Percentiles rank a stretch among this genome's conserved stretches.
phyloP scores from a whole-genome alignment of 352 stramenopile species.

The Phytophthora pistaciae region DNA sequence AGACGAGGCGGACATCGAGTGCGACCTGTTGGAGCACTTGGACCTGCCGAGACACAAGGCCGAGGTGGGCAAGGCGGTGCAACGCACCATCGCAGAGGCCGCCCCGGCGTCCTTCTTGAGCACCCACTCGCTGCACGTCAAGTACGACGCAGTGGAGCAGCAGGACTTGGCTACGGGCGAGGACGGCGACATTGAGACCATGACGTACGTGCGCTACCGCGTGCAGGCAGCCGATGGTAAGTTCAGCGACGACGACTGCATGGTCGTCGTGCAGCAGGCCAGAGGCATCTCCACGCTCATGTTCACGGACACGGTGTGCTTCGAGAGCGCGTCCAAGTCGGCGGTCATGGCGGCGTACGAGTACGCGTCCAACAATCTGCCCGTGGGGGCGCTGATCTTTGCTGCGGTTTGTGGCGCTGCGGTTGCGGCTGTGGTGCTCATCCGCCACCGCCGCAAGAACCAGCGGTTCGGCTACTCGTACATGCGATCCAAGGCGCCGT shows the following conservation, averaged over 20 bases:
- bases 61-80: slow-evolving; percentile 46
- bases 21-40: slow-evolving; percentile 67
- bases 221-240: slow-evolving; percentile 31
- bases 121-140: slow-evolving; percentile 51
- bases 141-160: slow-evolving; percentile 63
- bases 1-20: slow-evolving; percentile 39
- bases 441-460: slow-evolving; percentile 52
- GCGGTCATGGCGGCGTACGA: slow-evolving; percentile 34
- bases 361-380: slow-evolving; percentile 50
- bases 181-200: slow-evolving; percentile 30
- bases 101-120: slow-evolving; percentile 44
- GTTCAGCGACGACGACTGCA: slow-evolving; percentile 52
- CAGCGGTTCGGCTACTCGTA: slow-evolving; percentile 76
- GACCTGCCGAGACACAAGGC: slow-evolving; percentile 63
- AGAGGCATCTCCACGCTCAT: slow-evolving; percentile 56
- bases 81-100: slow-evolving; percentile 54
- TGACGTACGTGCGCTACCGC: slow-evolving; percentile 68
- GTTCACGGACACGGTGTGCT: slow-evolving; percentile 67
- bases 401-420: slow-evolving; percentile 41
- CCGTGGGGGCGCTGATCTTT: slow-evolving; percentile 46
- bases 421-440: slow-evolving; percentile 46
- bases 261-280: slow-evolving; percentile 58
- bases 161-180: slow-evolving; percentile 43
- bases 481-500: slow-evolving; percentile 52
- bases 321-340: slow-evolving; percentile 39